Percentiles rank a stretch among this genome's conserved stretches.
phyloP scores from a whole-genome alignment of 805 yeast species.

The Yamadazyma ubonensis region DNA sequence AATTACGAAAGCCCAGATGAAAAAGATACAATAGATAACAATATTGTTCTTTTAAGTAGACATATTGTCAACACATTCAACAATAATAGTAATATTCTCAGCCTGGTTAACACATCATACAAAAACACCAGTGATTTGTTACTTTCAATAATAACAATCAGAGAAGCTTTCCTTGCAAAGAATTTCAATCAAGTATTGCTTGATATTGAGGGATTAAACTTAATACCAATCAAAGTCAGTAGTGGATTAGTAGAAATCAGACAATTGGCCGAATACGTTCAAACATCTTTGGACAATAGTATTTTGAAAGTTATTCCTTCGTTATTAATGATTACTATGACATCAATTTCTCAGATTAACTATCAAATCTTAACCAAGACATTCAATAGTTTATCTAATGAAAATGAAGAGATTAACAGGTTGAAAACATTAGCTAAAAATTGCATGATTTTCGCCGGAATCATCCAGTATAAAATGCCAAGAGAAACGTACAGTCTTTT shows the following conservation, averaged over 20 bases:
- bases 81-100: slow-evolving; percentile 58
- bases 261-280: slow-evolving; percentile 58
- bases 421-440: slow-evolving; percentile 67
- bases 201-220: slow-evolving; percentile 55
- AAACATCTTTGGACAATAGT: slow-evolving; percentile 64
- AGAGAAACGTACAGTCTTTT: slow-evolving; percentile 73
- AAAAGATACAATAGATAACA: slow-evolving; percentile 45
- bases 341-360: slow-evolving; percentile 61
- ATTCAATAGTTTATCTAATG: slow-evolving; percentile 47
- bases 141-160: slow-evolving; percentile 64
- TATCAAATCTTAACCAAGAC: slow-evolving; percentile 42
- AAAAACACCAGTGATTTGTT: slow-evolving; percentile 66
- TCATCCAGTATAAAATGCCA: slow-evolving; percentile 92
- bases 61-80: slow-evolving; percentile 46
- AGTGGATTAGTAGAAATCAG: slow-evolving; percentile 60
- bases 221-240: slow-evolving; percentile 57
- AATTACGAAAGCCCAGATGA: slow-evolving; percentile 38
- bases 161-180: slow-evolving; percentile 54
- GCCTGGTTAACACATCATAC: slow-evolving; percentile 52
- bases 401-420: slow-evolving; percentile 50
- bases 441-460: slow-evolving; percentile 93
- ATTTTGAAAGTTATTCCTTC: slow-evolving; percentile 79
- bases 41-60: slow-evolving; percentile 46
- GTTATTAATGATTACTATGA: slow-evolving; percentile 77
- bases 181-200: slow-evolving; percentile 60